Conservation (phyloP, 208 protist genomes). For the Trypanosoma melophagium region DNA sequence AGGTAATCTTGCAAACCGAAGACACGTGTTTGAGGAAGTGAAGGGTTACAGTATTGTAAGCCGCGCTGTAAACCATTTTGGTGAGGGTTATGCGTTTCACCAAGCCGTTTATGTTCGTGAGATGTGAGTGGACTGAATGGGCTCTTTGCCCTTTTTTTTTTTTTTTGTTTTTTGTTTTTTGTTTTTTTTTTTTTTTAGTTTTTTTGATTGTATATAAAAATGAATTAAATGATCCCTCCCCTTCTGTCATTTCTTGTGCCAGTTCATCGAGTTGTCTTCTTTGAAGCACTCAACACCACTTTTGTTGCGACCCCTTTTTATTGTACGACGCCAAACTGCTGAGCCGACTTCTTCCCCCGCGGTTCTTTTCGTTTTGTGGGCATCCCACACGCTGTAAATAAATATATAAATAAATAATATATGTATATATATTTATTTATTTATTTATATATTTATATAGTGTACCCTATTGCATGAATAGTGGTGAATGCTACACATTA, state of each 20-base stretch:
- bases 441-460: background rate
- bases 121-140: background rate
- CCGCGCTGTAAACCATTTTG: conserved; percentile 72
- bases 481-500: too few species aligned
- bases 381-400: background rate
- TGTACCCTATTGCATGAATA: too few species aligned
- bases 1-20: conserved; percentile 22
- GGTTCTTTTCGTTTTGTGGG: conserved; percentile 27
- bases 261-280: conserved; percentile 33
- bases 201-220: conserved; percentile 14
- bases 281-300: conserved; percentile 65
- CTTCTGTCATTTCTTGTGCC: conserved; percentile 37
- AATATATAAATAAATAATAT: too few species aligned
- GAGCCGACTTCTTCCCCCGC: conserved; percentile 75
- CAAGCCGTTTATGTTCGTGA: conserved; percentile 57
- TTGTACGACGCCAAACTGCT: conserved; percentile 31
- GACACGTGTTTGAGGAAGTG: conserved; percentile 42
- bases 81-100: conserved; percentile 79
- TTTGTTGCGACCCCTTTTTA: conserved; percentile 39
- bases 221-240: conserved; percentile 30
- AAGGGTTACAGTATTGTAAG: conserved; percentile 59
- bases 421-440: too few species aligned
- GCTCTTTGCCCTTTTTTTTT: conserved; percentile 17
- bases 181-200: conserved; percentile 33
- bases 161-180: conserved; percentile 28